phyloP scores from a whole-genome alignment of 2,329 filamentous ascomycete species.

The Cylindrodendrum hubeiense region DNA sequence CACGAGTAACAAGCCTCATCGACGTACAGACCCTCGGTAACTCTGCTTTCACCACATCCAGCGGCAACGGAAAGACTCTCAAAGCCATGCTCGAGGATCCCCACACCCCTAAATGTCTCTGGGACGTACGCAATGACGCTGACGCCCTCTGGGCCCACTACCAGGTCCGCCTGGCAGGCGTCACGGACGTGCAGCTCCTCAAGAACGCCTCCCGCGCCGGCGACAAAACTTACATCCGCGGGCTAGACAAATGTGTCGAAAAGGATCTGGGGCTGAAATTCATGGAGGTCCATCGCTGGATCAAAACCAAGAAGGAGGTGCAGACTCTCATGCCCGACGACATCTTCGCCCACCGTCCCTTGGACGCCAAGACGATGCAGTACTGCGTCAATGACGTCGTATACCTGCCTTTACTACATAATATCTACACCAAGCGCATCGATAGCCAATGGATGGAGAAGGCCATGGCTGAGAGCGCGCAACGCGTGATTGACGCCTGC shows the following conservation, averaged over 20 bases:
- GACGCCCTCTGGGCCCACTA: conserved; percentile 13
- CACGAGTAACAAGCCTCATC: background rate
- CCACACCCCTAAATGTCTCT: background rate
- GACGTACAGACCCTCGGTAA: background rate
- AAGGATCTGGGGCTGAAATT: background rate
- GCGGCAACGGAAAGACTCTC: background rate
- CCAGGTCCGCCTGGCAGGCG: background rate
- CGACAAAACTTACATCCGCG: background rate
- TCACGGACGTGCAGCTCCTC: conserved; percentile 8
- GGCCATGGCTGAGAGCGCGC: background rate
- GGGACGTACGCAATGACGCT: conserved; percentile 17
- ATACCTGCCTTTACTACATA: background rate
- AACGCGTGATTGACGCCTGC: background rate
- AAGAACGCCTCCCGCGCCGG: conserved; percentile 6
- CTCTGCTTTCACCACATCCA: background rate
- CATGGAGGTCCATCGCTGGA: background rate
- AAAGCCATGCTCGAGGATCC: conserved; percentile 3
- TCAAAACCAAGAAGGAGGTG: background rate
- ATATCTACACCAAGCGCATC: background rate
- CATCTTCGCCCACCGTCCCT: background rate
- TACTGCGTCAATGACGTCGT: conserved; percentile 15
- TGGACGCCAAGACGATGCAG: background rate
- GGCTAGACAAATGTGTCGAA: background rate
- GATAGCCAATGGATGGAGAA: background rate
- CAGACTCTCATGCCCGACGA: background rate